Percentiles rank a stretch among this genome's conserved stretches.
phyloP scores from a whole-genome alignment of 2,329 filamentous ascomycete species.

The Stagonosporopsis rhizophila region DNA sequence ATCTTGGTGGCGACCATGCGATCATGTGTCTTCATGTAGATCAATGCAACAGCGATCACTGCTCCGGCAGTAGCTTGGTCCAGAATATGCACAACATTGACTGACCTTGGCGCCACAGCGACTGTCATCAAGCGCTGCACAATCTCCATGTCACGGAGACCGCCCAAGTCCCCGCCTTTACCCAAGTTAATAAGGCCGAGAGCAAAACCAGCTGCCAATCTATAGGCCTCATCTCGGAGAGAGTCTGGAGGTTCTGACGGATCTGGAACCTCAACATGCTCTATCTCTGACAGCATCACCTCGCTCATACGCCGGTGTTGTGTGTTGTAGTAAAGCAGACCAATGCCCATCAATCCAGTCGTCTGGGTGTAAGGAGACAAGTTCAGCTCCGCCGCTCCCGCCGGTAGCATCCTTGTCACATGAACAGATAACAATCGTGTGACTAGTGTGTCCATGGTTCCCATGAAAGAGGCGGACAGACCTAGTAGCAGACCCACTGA shows the following conservation, averaged over 20 bases:
- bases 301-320: slow-evolving; percentile 99
- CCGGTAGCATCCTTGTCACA: slow-evolving; percentile 90
- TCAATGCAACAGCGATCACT: slow-evolving; percentile 85
- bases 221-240: slow-evolving; percentile 92
- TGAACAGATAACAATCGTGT: slow-evolving; percentile 94
- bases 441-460: slow-evolving; percentile 96
- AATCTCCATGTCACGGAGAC: slow-evolving; percentile 91
- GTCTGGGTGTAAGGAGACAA: slow-evolving; percentile 92
- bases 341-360: slow-evolving; percentile 96
- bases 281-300: slow-evolving; percentile 97
- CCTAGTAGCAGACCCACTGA: slow-evolving; percentile 94
- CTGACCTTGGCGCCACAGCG: slow-evolving; percentile 87
- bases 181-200: slow-evolving; percentile 94
- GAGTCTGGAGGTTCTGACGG: slow-evolving; percentile 71
- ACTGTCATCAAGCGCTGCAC: slow-evolving; percentile 86
- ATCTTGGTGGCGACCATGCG: slow-evolving; percentile 86
- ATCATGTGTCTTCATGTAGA: slow-evolving; percentile 98
- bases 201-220: slow-evolving; percentile 90
- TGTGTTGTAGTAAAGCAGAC: slow-evolving; percentile 89
- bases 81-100: slow-evolving; percentile 89
- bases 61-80: slow-evolving; percentile 95
- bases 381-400: slow-evolving; percentile 92
- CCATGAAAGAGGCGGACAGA: slow-evolving; percentile 89
- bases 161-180: slow-evolving; percentile 85
- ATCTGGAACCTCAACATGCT: slow-evolving; percentile 84